Evolutionary conservation across 768 basidiomycete species (phyloP), one percentile per base, ranked within the genome.

Genomic region (Macrolepiota dolichaula): DNA sequence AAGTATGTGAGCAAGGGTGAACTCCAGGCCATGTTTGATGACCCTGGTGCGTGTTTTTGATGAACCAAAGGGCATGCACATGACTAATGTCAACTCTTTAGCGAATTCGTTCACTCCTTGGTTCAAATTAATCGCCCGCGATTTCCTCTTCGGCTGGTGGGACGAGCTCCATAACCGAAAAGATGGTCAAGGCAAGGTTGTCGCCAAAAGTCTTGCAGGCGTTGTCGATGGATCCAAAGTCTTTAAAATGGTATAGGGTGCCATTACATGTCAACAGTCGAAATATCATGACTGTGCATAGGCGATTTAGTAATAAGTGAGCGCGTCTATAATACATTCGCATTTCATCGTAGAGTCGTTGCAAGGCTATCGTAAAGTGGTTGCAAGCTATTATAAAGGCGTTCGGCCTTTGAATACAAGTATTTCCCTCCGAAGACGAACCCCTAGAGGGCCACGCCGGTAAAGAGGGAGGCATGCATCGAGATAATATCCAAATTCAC

Each of bases 91-190:
- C 50, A 22, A 19, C 36, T 37, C 51, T 51, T 50, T 67, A 96
- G 94, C 75, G 59, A 92, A 92, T 72, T 85, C 83, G 1, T 99
- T 99, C 74, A 99, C 97, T 6, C 97, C 97, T 0, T 99, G 97
- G 97, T 99, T 99, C 86, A 93, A 95, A 73, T 86, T 98, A 29
- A 98, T 99, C 69, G 95, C 94, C 1, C 86, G 95, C 3, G 94
- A 98, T 72, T 96, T 96, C 74, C 81, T 99, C 46, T 98, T 96
- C 71, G 93, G 92, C 24, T 99, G 97, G 97, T 99, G 97, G 97
- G 94, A 97, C 69, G 88, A 91, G 63, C 85, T 99, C 46, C 69
- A 89, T 63, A 77, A 76, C 57, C 86, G 91, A 38, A 85, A 78
- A 70, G 77, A 78, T 62, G 65, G 62, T 12, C 68, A 85, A 17